Evolutionary conservation across 306 rosid genomes (phyloP), one percentile per base, ranked within the genome.

Genomic region (Begonia fuchsioides): DNA sequence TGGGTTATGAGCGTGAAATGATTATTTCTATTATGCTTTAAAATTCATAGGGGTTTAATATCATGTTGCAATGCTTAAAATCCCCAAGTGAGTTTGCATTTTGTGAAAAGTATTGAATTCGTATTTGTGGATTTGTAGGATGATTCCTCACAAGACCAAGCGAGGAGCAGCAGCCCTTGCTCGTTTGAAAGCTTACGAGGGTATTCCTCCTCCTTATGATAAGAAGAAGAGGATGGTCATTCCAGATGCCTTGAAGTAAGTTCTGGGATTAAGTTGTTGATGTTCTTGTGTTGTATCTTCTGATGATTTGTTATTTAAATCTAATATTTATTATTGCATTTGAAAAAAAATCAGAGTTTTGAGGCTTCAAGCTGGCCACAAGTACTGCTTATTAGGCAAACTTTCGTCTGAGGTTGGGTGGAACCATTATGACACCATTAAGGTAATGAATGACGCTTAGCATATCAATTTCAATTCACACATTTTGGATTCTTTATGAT

Each of bases 341-440:
- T 11, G 10, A 48, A 32, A 47, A 12, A 6, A 20, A 20, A 1
- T 13, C 58, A 82, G 83, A 70, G 93, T 82, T 11, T 78, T 82
- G 83, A 78, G 86, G 76, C 86, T 82, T 35, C 86, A 82, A 60
- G 78, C 80, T 12, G 93, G 93, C 47, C 86, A 81, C 80, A 77
- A 81, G 38, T 75, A 61, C 69, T 72, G 81, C 64, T 60, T 75
- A 62, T 58, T 76, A 64, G 77, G 77, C 46, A 64, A 40, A 64
- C 72, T 82, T 59, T 82, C 93, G 15, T 75, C 86, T 0, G 78
- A 82, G 75, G 86, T 82, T 51, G 75, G 79, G 18, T 68, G 78
- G 73, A 62, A 57, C 55, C 65, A 62, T 48, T 75, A 67, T 18
- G 72, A 59, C 38, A 69, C 61, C 8, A 57, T 68, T 51, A 73